Evolutionary conservation across 2,329 filamentous ascomycete genomes (phyloP).

Genomic region (Exophiala oligosperma): DNA sequence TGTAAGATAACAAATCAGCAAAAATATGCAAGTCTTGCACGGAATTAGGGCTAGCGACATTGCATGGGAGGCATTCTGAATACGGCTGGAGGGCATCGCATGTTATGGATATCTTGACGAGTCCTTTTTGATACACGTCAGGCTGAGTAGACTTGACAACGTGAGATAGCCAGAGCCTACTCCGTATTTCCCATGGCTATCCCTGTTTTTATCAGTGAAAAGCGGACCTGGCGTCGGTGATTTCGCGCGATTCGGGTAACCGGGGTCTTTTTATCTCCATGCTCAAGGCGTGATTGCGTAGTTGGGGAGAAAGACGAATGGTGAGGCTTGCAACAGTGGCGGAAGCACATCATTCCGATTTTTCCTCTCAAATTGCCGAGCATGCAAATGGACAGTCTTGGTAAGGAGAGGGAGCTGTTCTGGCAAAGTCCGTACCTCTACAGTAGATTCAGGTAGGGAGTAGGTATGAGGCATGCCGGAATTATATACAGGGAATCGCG

Average conservation of each 20-base stretch:
- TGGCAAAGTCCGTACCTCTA: too few species aligned
- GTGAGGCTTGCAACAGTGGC: background rate
- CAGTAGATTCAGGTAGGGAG: too few species aligned
- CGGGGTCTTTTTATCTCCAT: background rate
- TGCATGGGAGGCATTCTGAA: background rate
- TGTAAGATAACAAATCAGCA: slow-evolving; percentile 17
- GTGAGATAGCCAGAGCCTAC: background rate
- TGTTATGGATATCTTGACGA: background rate
- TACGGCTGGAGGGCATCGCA: background rate
- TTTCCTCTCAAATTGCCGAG: background rate
- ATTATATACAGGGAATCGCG: too few species aligned
- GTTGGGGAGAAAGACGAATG: background rate
- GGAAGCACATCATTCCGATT: background rate
- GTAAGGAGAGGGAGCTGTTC: too few species aligned
- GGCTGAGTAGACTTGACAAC: background rate
- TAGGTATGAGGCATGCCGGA: too few species aligned
- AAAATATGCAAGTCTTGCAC: background rate
- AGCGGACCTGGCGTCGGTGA: background rate
- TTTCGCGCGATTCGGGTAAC: background rate
- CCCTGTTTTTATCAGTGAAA: background rate
- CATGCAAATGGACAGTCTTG: too few species aligned
- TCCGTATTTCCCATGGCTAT: background rate
- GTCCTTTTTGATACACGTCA: background rate
- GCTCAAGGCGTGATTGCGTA: background rate
- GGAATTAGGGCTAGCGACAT: background rate